Conservation (phyloP, 768 basidiomycete genomes). For the Lactifluus volemus region DNA sequence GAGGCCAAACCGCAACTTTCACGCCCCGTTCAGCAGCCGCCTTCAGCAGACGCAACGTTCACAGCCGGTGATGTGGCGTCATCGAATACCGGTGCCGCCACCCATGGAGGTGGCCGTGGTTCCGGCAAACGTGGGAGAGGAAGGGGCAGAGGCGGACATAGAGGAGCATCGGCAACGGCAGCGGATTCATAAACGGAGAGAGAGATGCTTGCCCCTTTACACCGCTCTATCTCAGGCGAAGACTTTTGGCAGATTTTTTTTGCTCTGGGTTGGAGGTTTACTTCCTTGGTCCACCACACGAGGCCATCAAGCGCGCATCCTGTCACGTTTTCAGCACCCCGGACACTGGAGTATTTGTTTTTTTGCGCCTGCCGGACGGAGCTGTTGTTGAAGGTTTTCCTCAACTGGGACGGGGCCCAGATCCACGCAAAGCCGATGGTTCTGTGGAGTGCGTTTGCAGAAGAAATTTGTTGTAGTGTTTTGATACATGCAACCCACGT, state of each 20-base stretch:
- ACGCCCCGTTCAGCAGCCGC: not conserved
- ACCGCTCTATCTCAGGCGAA: not conserved
- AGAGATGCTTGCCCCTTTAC: not conserved
- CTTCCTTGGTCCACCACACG: no score
- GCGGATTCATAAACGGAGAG: slow-evolving; percentile 1
- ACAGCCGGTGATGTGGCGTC: not conserved
- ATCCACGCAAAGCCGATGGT: not conserved
- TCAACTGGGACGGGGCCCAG: not conserved
- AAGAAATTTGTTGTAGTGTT: not conserved
- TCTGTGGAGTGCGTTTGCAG: not conserved
- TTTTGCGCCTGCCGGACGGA: not conserved
- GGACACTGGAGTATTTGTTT: not conserved
- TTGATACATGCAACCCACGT: not conserved
- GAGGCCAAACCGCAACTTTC: slow-evolving; percentile 13
- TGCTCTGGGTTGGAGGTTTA: not conserved
- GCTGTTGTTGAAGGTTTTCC: not conserved
- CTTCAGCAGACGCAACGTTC: not conserved
- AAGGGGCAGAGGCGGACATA: slow-evolving; percentile 7
- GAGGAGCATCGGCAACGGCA: not conserved
- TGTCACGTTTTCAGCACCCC: not conserved
- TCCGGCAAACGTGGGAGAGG: slow-evolving; percentile 8
- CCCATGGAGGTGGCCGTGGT: not conserved
- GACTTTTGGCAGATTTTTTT: not conserved
- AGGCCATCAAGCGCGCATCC: no score
- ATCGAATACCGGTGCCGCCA: not conserved